phyloP scores from a whole-genome alignment of 495 filamentous ascomycete species.

The Talaromyces borbonicus region DNA sequence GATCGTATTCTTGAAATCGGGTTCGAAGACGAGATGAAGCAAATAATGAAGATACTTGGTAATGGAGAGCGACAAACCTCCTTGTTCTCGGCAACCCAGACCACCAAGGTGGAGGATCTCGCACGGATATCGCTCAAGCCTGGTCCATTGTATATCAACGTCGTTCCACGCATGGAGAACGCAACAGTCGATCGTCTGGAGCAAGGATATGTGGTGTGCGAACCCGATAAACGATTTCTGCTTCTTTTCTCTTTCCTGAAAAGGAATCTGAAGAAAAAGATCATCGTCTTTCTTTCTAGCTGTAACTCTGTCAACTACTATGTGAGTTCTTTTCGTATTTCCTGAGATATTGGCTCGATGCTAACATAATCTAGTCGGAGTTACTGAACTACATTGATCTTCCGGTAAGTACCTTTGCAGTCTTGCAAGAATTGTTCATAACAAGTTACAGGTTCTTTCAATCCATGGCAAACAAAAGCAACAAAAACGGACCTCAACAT shows the following conservation, averaged over 20 bases:
- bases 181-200: constrained; percentile 87
- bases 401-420: constrained; percentile 52
- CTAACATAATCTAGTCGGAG: constrained; percentile 39
- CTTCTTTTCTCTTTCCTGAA: constrained; percentile 95
- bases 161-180: constrained; percentile 68
- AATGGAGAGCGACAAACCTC: constrained; percentile 85
- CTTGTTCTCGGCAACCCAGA: constrained; percentile 96
- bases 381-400: constrained; percentile 94
- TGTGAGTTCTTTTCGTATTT: constrained; percentile 13
- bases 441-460: constrained; percentile 56
- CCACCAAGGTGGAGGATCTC: constrained; percentile 95
- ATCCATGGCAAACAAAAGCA: constrained; percentile 94
- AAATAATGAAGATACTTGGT: constrained; percentile 93
- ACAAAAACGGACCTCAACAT: constrained; percentile 92
- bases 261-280: constrained; percentile 83
- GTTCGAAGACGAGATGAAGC: constrained; percentile 97
- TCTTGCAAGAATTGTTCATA: constrained; percentile 96
- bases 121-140: constrained; percentile 87
- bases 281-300: constrained; percentile 93
- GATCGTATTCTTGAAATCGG: constrained; percentile 93
- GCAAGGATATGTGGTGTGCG: constrained; percentile 90
- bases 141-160: constrained; percentile 93
- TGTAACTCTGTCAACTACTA: constrained; percentile 94
- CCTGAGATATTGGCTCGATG: background rate
- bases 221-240: constrained; percentile 86